Evolutionary conservation across 345 rosid species (phyloP).

Genomic region (Acer negundo): DNA sequence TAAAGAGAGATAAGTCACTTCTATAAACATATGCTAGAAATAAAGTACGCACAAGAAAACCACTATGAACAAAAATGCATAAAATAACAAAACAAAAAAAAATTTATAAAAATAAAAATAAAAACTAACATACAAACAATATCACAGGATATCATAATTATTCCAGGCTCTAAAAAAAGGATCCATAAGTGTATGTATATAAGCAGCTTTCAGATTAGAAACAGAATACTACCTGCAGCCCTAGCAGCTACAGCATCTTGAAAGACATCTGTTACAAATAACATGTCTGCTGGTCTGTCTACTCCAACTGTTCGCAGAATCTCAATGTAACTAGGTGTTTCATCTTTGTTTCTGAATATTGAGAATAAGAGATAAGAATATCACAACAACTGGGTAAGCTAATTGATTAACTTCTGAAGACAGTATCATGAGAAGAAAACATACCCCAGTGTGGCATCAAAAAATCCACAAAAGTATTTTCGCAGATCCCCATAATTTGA

Average conservation of each 20-base stretch:
- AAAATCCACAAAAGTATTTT: constrained; percentile 58
- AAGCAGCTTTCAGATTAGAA: not conserved
- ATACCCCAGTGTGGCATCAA: constrained; percentile 59
- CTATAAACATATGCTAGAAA: not conserved
- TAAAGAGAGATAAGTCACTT: not conserved
- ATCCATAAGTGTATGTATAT: not conserved
- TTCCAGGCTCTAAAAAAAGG: not conserved
- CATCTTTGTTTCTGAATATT: constrained; percentile 25
- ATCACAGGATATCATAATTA: not conserved
- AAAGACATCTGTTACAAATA: constrained; percentile 28
- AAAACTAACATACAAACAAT: not conserved
- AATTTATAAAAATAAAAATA: no score
- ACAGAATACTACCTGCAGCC: constrained; percentile 25
- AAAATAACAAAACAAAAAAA: not conserved
- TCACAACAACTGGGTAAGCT: not conserved
- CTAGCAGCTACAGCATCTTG: constrained; percentile 34
- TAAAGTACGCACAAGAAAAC: not conserved
- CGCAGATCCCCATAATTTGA: constrained; percentile 62
- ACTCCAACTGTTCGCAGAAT: constrained; percentile 31
- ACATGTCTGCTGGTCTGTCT: constrained; percentile 26
- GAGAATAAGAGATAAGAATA: not conserved
- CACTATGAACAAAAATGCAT: not conserved
- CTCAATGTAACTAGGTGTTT: constrained; percentile 19
- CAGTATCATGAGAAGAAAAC: not conserved
- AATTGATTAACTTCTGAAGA: not conserved